phyloP scores from a whole-genome alignment of 2,329 filamentous ascomycete genomes.

The Neobulgaria alba region DNA sequence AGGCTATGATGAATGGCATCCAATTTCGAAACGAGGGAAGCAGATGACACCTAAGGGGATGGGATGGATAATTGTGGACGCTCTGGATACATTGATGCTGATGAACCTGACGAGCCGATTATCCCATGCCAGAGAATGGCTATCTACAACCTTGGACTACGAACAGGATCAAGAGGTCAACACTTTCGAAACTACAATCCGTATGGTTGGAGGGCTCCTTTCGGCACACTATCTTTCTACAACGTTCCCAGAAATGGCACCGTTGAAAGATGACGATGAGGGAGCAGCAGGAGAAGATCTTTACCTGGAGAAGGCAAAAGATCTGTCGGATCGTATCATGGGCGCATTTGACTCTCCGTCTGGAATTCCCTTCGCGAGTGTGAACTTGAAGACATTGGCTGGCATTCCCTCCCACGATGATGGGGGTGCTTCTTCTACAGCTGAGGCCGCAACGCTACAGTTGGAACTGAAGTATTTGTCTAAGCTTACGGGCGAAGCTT shows the following conservation, averaged over 20 bases:
- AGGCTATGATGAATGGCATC: conserved; percentile 79
- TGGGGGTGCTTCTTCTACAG: conserved; percentile 82
- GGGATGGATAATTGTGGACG: conserved; percentile 97
- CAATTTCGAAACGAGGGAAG: conserved; percentile 65
- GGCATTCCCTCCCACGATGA: conserved; percentile 78
- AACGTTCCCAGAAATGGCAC: conserved; percentile 69
- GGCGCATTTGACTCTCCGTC: conserved; percentile 81
- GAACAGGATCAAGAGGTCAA: conserved; percentile 93
- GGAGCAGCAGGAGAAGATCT: conserved; percentile 76
- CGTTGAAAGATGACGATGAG: conserved; percentile 60
- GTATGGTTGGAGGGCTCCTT: conserved; percentile 88
- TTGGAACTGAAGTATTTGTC: conserved; percentile 96
- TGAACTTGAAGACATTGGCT: conserved; percentile 71
- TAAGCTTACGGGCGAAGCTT: conserved; percentile 83
- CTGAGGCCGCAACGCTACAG: conserved; percentile 86
- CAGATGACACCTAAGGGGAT: conserved; percentile 85
- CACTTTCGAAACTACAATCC: conserved; percentile 95
- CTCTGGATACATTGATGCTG: conserved; percentile 91
- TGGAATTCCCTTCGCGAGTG: conserved; percentile 82
- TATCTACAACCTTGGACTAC: conserved; percentile 71
- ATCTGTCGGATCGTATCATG: conserved; percentile 79
- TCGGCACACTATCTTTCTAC: conserved; percentile 94
- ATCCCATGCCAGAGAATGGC: conserved; percentile 79
- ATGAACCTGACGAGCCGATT: conserved; percentile 93
- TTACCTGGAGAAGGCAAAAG: conserved; percentile 91